Conservation (phyloP, 345 rosid species). For the Stellera chamaejasme region DNA sequence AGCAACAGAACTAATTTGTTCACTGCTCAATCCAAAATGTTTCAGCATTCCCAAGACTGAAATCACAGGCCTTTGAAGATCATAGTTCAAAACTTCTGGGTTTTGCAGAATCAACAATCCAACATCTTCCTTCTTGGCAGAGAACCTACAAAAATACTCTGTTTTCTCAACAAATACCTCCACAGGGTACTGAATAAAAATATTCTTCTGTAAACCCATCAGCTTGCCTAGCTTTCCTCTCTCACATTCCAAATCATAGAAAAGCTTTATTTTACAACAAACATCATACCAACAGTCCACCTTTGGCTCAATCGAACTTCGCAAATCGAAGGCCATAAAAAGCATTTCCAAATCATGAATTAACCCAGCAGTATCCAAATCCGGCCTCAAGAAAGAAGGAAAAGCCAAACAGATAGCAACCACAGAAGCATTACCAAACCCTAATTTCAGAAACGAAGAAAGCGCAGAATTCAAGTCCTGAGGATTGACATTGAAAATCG, state of each 20-base stretch:
- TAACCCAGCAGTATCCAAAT: conserved; percentile 24
- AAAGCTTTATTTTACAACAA: conserved; percentile 36
- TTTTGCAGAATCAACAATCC: conserved; percentile 42
- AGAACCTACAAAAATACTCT: conserved; percentile 42
- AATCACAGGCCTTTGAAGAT: conserved; percentile 32
- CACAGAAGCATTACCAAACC: conserved; percentile 32
- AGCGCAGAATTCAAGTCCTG: conserved; percentile 32
- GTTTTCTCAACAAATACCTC: conserved; percentile 32
- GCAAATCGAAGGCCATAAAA: conserved; percentile 32
- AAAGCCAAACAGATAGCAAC: conserved; percentile 54
- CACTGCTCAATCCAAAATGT: conserved; percentile 37
- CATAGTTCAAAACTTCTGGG: conserved; percentile 34
- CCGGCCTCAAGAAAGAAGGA: conserved; percentile 32
- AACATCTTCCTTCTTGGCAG: conserved; percentile 29
- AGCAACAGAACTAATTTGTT: conserved; percentile 30
- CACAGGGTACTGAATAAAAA: conserved; percentile 32
- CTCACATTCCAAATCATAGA: conserved; percentile 41
- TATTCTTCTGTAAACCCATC: conserved; percentile 27
- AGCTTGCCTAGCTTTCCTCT: conserved; percentile 41
- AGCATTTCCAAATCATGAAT: conserved; percentile 34
- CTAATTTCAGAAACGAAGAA: conserved; percentile 24
- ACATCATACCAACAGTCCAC: conserved; percentile 39
- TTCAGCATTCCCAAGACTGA: conserved; percentile 39
- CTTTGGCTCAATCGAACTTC: conserved; percentile 31
- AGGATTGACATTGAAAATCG: conserved; percentile 31